These are phyloP conservation scores for Pythium dissimile DNA, from an alignment of 352 stramenopile genomes.

Conservation along the genomic window DNA sequence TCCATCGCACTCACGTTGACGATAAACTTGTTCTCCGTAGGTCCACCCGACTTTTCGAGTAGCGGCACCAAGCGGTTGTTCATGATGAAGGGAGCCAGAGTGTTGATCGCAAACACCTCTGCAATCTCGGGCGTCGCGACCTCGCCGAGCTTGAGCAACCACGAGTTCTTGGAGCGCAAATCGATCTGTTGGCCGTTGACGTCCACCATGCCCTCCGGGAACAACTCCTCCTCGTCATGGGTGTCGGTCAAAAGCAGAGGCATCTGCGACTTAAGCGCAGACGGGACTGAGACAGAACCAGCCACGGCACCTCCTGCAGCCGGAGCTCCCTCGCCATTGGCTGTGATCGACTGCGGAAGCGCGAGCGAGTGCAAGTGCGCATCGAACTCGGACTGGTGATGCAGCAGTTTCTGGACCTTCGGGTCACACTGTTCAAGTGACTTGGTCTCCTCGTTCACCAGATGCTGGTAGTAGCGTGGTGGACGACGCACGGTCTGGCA, in stretches of 20 bases:
- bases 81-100: slow-evolving; percentile 96
- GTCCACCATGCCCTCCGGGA: slow-evolving; percentile 84
- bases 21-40: slow-evolving; percentile 87
- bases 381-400: slow-evolving; percentile 80
- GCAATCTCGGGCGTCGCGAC: slow-evolving; percentile 85
- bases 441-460: slow-evolving; percentile 83
- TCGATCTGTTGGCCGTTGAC: slow-evolving; percentile 97
- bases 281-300: slow-evolving; percentile 39
- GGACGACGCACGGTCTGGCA: slow-evolving; percentile 96
- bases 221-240: slow-evolving; percentile 41
- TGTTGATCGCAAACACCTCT: slow-evolving; percentile 94
- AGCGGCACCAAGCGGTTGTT: slow-evolving; percentile 92
- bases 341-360: slow-evolving; percentile 30
- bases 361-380: slow-evolving; percentile 57
- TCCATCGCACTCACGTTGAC: slow-evolving; percentile 98
- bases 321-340: slow-evolving; percentile 8
- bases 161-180: slow-evolving; percentile 93
- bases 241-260: slow-evolving; percentile 72
- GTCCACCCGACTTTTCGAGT: slow-evolving; percentile 55
- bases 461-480: slow-evolving; percentile 92
- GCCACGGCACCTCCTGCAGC: slow-evolving; percentile 4
- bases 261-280: slow-evolving; percentile 80
- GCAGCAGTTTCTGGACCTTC: slow-evolving; percentile 64
- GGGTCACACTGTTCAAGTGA: slow-evolving; percentile 46
- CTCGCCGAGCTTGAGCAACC: slow-evolving; percentile 94